Evolutionary conservation across 164 flowering plant genomes (phyloP).

Genomic region (Hamamelis virginiana): DNA sequence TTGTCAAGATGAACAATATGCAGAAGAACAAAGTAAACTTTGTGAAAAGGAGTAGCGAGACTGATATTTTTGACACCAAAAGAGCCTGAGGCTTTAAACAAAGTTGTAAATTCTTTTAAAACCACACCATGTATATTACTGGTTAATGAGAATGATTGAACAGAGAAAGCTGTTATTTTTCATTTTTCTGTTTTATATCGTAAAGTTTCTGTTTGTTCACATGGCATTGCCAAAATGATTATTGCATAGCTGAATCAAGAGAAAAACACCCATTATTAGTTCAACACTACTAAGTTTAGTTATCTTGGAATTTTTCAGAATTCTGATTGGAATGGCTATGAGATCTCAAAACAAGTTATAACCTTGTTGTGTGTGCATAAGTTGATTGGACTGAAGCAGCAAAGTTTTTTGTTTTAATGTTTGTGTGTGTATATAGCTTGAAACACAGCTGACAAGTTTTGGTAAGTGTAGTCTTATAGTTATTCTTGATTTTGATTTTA

Average conservation of each 20-base stretch:
- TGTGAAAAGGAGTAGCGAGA: background rate
- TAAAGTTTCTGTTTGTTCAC: too few species aligned
- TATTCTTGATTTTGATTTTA: too few species aligned
- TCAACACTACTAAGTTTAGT: background rate
- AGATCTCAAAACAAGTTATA: background rate
- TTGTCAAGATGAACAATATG: background rate
- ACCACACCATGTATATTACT: constrained; percentile 3
- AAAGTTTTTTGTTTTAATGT: background rate
- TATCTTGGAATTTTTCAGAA: too few species aligned
- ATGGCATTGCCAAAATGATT: too few species aligned
- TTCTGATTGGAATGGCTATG: background rate
- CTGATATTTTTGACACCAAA: background rate
- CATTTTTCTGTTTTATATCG: too few species aligned
- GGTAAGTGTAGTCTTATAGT: too few species aligned
- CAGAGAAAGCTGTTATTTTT: background rate
- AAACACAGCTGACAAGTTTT: too few species aligned
- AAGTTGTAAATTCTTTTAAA: background rate
- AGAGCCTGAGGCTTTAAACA: background rate
- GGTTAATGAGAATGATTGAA: background rate
- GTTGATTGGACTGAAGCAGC: background rate
- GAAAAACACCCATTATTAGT: background rate
- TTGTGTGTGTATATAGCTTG: too few species aligned
- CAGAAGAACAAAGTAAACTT: too few species aligned
- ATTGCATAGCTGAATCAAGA: background rate
- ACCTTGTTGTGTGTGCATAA: background rate